These are phyloP conservation scores for Ceratobasidium sp. DNA, from an alignment of 1,284 basidiomycete genomes.

Conservation along the genomic window DNA sequence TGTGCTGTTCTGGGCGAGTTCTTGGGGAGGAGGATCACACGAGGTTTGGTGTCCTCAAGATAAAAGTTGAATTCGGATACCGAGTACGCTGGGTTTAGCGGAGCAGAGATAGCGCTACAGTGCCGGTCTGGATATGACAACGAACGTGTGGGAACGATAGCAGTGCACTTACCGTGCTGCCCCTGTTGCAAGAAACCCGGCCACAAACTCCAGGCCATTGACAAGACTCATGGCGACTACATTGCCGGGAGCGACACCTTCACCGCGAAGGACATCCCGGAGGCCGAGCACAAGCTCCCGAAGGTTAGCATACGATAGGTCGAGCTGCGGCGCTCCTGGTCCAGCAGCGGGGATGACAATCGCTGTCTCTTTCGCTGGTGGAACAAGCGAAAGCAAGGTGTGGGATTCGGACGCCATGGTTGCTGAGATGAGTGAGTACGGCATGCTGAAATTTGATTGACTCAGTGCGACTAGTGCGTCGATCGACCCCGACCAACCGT, in stretches of 20 bases:
- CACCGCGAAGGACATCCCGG: constrained; percentile 43
- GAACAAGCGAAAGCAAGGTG: constrained; percentile 42
- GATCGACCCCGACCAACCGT: background rate
- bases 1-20: constrained; percentile 44
- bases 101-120: constrained; percentile 48
- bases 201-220: constrained; percentile 48
- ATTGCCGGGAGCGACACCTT: constrained; percentile 47
- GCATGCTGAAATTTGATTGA: constrained; percentile 19
- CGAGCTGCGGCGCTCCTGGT: constrained; percentile 28
- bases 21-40: constrained; percentile 46
- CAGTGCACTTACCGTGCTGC: constrained; percentile 45
- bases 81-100: constrained; percentile 48
- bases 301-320: constrained; percentile 46
- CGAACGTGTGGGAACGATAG: background rate
- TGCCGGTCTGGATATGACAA: background rate
- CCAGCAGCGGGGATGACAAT: constrained; percentile 43
- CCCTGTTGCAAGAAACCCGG: constrained; percentile 48
- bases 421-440: constrained; percentile 9
- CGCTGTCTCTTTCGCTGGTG: constrained; percentile 35
- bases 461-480: background rate
- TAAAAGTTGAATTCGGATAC: constrained; percentile 48
- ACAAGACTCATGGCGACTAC: constrained; percentile 47
- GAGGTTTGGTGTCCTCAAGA: constrained; percentile 48
- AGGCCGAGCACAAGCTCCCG: constrained; percentile 44
- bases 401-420: constrained; percentile 20